These are phyloP conservation scores for Camellia japonica DNA, from an alignment of 148 eudicot species.

Conservation along the genomic window DNA sequence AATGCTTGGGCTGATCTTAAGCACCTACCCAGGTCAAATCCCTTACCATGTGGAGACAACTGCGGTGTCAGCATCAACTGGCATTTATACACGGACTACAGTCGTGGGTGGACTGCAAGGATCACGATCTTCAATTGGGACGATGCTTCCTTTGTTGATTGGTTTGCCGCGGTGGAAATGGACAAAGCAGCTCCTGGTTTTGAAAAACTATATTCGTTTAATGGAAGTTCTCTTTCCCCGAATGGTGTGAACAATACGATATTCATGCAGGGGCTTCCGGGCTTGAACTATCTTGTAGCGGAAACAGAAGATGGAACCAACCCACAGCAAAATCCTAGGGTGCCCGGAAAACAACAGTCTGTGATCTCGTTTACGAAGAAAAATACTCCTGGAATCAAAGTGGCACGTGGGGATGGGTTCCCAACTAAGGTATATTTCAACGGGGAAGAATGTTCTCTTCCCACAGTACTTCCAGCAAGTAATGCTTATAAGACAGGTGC, in stretches of 20 bases:
- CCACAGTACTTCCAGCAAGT: conserved; percentile 43
- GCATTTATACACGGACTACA: conserved; percentile 61
- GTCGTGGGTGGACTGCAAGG: conserved; percentile 64
- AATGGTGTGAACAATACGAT: conserved; percentile 43
- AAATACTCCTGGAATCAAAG: conserved; percentile 38
- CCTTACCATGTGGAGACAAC: conserved; percentile 79
- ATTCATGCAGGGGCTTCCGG: conserved; percentile 61
- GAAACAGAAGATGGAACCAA: conserved; percentile 53
- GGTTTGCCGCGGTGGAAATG: conserved; percentile 60
- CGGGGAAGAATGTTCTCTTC: conserved; percentile 77
- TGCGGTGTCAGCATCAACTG: conserved; percentile 92
- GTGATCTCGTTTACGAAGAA: conserved; percentile 69
- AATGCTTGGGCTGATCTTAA: conserved; percentile 73
- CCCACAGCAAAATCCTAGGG: conserved; percentile 47
- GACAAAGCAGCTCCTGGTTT: conserved; percentile 61
- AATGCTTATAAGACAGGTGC: conserved; percentile 29
- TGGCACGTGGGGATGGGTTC: conserved; percentile 56
- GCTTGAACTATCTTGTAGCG: conserved; percentile 65
- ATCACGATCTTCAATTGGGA: conserved; percentile 78
- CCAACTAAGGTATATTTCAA: conserved; percentile 68
- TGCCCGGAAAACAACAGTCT: conserved; percentile 78
- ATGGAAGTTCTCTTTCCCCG: conserved; percentile 35
- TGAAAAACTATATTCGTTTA: conserved; percentile 72
- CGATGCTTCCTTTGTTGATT: conserved; percentile 39
- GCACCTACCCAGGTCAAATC: conserved; percentile 56